Evolutionary conservation across 2,329 filamentous ascomycete species (phyloP).

Genomic region (Aspergillus texensis): DNA sequence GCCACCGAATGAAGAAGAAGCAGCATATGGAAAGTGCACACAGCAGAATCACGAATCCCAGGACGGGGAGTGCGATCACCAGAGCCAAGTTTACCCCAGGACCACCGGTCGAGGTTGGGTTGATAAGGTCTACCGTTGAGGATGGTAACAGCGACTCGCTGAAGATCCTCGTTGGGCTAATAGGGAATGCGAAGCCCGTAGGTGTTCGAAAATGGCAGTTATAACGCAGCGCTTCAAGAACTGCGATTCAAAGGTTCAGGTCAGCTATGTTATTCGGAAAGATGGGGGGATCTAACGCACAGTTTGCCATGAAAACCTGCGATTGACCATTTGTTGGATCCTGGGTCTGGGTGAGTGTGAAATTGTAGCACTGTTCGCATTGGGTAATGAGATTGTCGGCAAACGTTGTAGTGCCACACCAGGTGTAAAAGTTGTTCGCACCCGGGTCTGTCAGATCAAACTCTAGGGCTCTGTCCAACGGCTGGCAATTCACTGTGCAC

Average conservation of each 20-base stretch:
- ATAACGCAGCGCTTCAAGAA: slow-evolving; percentile 50
- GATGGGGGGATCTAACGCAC: slow-evolving; percentile 32
- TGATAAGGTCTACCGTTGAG: slow-evolving; percentile 27
- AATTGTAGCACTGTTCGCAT: slow-evolving; percentile 48
- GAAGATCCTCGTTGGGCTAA: slow-evolving; percentile 46
- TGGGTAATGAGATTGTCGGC: slow-evolving; percentile 44
- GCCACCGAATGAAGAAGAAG: slow-evolving; percentile 46
- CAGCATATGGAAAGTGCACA: slow-evolving; percentile 38
- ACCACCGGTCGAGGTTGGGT: slow-evolving; percentile 12
- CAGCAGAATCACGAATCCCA: slow-evolving; percentile 45
- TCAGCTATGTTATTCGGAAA: slow-evolving; percentile 5
- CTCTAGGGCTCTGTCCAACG: slow-evolving; percentile 35
- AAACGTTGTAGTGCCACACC: slow-evolving; percentile 42
- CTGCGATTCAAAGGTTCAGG: slow-evolving; percentile 26
- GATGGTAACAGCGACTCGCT: slow-evolving; percentile 41
- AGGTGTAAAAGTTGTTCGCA: slow-evolving; percentile 35
- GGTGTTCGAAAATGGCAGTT: slow-evolving; percentile 46
- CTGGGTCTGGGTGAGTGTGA: slow-evolving; percentile 34
- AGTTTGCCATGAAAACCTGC: slow-evolving; percentile 47
- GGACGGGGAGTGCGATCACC: slow-evolving; percentile 47
- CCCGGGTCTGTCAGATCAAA: slow-evolving; percentile 33
- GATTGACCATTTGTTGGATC: neutral
- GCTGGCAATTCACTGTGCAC: slow-evolving; percentile 47
- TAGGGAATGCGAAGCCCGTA: slow-evolving; percentile 40
- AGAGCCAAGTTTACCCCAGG: slow-evolving; percentile 35